Evolutionary conservation across 2,329 filamentous ascomycete species (phyloP), one percentile per base, ranked within the genome.

Genomic region (Lecanicillium sp.): DNA sequence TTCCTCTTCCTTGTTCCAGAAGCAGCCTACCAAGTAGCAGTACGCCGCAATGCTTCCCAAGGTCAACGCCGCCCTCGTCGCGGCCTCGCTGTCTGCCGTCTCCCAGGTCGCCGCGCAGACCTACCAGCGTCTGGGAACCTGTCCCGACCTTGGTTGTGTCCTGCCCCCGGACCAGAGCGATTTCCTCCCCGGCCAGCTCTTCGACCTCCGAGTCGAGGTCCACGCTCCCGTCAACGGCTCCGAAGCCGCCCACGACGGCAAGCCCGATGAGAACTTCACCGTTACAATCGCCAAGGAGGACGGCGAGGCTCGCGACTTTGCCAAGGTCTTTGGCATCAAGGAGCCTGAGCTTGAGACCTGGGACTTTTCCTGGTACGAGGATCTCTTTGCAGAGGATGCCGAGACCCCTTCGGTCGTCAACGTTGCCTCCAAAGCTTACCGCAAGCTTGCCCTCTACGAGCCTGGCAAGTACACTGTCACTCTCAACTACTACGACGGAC

Each of bases 291-390:
- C 70, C 42, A 87, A 84, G 62, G 73, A 77, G 40, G 76, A 73
- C 31, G 61, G 60, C 36, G 55, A 63, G 42, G 56, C 73, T 18
- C 62, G 75, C 54, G 63, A 70, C 41, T 76, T 79, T 29, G 67
- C 78, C 13, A 64, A 77, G 29, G 88, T 76, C 63, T 90, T 92
- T 64, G 67, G 69, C n/a, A 53, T 83, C 27, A 52, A 71, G 3
- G 84, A 90, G 56, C 81, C 85, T 15, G 62, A 76, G 56, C 63
- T 92, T 13, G 86, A 94, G 68, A 80, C 70, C 46, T 94, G 86
- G 86, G 74, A 79, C 48, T 92, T 92, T 55, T 71, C 71, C n/a
- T 92, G 83, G 83, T 90, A 75, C 53, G 86, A 90, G 65, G 83
- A 94, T 51, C 73, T 87, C 18, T 94, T 86, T 55, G 85, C 85